Evolutionary conservation across 306 rosid genomes (phyloP).

Genomic region (Arachis stenosperma): DNA sequence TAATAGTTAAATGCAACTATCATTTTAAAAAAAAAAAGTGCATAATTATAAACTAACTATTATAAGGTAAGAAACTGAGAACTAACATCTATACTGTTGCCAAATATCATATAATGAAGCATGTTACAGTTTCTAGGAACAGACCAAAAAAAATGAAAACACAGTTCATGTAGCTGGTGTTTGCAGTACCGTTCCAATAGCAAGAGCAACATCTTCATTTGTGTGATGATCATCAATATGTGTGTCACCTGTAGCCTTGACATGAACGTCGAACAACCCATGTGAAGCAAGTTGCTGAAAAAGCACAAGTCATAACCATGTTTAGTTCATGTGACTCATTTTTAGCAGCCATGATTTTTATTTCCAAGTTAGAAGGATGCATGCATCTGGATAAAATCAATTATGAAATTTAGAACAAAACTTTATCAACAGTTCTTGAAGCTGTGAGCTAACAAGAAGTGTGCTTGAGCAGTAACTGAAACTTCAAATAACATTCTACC

Average conservation of each 20-base stretch:
- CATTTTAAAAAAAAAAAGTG: not conserved
- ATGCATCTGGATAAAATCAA: not conserved
- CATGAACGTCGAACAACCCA: slow-evolving; percentile 81
- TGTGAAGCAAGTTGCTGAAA: slow-evolving; percentile 92
- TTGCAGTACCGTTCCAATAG: slow-evolving; percentile 81
- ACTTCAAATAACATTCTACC: not conserved
- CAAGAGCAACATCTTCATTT: slow-evolving; percentile 92
- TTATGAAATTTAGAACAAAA: no score
- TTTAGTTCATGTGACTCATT: slow-evolving; percentile 18
- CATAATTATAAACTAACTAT: not conserved
- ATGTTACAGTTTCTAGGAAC: slow-evolving; percentile 1
- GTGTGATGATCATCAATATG: slow-evolving; percentile 96
- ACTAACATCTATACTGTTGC: slow-evolving; percentile 3
- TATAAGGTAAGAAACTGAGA: not conserved
- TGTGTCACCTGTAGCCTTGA: slow-evolving; percentile 78
- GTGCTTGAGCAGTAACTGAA: not conserved
- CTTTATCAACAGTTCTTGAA: not conserved
- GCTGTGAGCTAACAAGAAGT: not conserved
- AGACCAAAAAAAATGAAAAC: slow-evolving; percentile 29
- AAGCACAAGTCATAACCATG: slow-evolving; percentile 21
- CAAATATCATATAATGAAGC: slow-evolving; percentile 4
- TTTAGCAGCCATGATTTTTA: slow-evolving; percentile 10
- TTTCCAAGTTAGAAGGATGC: slow-evolving; percentile 19
- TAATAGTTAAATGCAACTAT: slow-evolving; percentile 20
- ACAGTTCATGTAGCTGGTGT: slow-evolving; percentile 20